These are phyloP conservation scores for Arachis monticola DNA, from an alignment of 331 rosid species.

Conservation along the genomic window DNA sequence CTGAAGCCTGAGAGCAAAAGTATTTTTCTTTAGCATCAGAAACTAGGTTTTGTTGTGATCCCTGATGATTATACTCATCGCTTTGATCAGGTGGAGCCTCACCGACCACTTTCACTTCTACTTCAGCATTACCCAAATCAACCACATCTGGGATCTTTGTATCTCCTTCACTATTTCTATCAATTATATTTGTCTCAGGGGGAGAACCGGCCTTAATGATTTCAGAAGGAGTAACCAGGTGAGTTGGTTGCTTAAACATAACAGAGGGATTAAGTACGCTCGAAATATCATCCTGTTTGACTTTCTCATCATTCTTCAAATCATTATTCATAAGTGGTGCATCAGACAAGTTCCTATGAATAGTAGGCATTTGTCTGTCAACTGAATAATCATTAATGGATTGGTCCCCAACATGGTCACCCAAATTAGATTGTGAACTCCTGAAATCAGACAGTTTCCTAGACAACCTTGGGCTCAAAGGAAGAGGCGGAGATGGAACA, in stretches of 20 bases:
- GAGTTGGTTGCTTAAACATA: constrained; percentile 89
- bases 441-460: constrained; percentile 82
- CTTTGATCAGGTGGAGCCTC: constrained; percentile 67
- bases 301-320: constrained; percentile 62
- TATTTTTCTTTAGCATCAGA: constrained; percentile 67
- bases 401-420: constrained; percentile 71
- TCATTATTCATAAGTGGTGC: constrained; percentile 61
- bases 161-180: constrained; percentile 70
- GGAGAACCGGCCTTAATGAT: constrained; percentile 75
- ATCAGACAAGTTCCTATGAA: constrained; percentile 66
- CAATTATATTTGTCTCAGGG: constrained; percentile 66
- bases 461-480: constrained; percentile 87
- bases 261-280: constrained; percentile 60
- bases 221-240: constrained; percentile 89
- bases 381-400: constrained; percentile 66
- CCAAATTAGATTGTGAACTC: constrained; percentile 60
- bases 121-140: constrained; percentile 72
- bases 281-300: constrained; percentile 67
- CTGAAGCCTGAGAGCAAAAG: constrained; percentile 95
- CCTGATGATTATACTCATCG: constrained; percentile 61
- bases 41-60: constrained; percentile 56
- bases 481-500: constrained; percentile 77
- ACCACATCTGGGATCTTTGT: constrained; percentile 71
- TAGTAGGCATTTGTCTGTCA: constrained; percentile 71
- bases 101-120: constrained; percentile 86